Evolutionary conservation across 2,329 filamentous ascomycete genomes (phyloP).

Genomic region (Spiromastix sp.): DNA sequence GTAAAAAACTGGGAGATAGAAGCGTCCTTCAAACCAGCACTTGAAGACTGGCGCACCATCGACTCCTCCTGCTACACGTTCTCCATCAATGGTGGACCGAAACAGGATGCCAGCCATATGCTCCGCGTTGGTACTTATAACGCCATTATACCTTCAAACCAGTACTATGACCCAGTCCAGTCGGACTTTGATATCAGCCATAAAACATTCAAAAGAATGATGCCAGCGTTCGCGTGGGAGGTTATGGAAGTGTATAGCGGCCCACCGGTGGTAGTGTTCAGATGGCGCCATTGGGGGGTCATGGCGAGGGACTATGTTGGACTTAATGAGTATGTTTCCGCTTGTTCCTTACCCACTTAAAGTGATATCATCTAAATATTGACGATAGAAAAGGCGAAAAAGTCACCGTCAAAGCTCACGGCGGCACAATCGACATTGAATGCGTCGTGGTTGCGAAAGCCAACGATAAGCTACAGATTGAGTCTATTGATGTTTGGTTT

Average conservation of each 20-base stretch:
- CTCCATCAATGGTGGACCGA: conserved; percentile 50
- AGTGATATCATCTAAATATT: not conserved
- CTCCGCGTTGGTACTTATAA: conserved; percentile 60
- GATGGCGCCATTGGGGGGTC: conserved; percentile 58
- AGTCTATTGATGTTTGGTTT: conserved; percentile 53
- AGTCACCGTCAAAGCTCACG: conserved; percentile 51
- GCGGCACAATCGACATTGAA: conserved; percentile 51
- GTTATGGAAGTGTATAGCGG: conserved; percentile 58
- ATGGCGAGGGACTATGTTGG: conserved; percentile 60
- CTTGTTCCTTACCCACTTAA: not conserved
- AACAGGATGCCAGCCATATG: conserved; percentile 53
- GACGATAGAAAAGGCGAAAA: conserved; percentile 52
- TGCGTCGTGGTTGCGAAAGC: conserved; percentile 53
- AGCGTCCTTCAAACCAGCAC: conserved; percentile 54
- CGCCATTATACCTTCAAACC: conserved; percentile 52
- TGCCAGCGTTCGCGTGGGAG: conserved; percentile 63
- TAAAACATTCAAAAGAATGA: conserved; percentile 64
- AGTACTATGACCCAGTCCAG: conserved; percentile 53
- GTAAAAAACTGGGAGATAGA: conserved; percentile 68
- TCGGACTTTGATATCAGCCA: conserved; percentile 55
- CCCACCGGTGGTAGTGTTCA: conserved; percentile 51
- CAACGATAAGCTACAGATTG: conserved; percentile 49
- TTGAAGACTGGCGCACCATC: conserved; percentile 56
- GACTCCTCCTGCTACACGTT: conserved; percentile 51
- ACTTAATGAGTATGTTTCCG: conserved; percentile 49